A percentile compares a stretch with the other conserved stretches of the same genome.
Evolutionary conservation across 768 basidiomycete species (phyloP).

Genomic region (Megacollybia marginata): DNA sequence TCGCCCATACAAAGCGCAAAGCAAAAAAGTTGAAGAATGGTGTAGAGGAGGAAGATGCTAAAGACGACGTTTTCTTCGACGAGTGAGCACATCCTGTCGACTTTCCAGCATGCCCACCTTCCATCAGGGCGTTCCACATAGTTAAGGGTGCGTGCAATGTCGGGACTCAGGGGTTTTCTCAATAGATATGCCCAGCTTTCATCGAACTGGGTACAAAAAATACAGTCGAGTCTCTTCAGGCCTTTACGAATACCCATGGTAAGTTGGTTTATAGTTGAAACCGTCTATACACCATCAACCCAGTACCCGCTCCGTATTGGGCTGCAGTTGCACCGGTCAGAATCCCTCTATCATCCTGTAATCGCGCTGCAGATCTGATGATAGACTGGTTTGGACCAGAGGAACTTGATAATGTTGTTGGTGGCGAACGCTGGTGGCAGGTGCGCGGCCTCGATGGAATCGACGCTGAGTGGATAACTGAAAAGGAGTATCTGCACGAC

Average conservation of each 20-base stretch:
- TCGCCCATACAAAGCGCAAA: slow-evolving; percentile 38
- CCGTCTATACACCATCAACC: slow-evolving; percentile 36
- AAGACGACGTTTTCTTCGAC: slow-evolving; percentile 62
- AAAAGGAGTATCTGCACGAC: slow-evolving; percentile 34
- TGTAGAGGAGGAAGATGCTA: slow-evolving; percentile 36
- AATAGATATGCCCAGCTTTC: slow-evolving; percentile 34
- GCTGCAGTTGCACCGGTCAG: slow-evolving; percentile 50
- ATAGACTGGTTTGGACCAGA: slow-evolving; percentile 69
- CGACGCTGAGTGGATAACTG: slow-evolving; percentile 57
- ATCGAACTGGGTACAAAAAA: slow-evolving; percentile 57
- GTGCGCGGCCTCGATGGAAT: slow-evolving; percentile 54
- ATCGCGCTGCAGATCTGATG: slow-evolving; percentile 56
- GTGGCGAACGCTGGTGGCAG: slow-evolving; percentile 82
- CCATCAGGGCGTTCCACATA: slow-evolving; percentile 54
- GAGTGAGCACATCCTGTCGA: slow-evolving; percentile 32
- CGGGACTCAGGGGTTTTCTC: neutral
- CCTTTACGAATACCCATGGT: slow-evolving; percentile 30
- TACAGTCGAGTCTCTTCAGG: slow-evolving; percentile 66
- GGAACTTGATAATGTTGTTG: slow-evolving; percentile 58
- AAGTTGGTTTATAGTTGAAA: slow-evolving; percentile 6
- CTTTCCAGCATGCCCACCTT: neutral
- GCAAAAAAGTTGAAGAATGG: slow-evolving; percentile 28
- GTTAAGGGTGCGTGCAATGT: slow-evolving; percentile 36
- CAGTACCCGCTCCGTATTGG: slow-evolving; percentile 51
- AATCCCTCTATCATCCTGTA: slow-evolving; percentile 52